Conservation (phyloP, 225 moss, liverwort and hornwort species). For the Pleurozium schreberi region DNA sequence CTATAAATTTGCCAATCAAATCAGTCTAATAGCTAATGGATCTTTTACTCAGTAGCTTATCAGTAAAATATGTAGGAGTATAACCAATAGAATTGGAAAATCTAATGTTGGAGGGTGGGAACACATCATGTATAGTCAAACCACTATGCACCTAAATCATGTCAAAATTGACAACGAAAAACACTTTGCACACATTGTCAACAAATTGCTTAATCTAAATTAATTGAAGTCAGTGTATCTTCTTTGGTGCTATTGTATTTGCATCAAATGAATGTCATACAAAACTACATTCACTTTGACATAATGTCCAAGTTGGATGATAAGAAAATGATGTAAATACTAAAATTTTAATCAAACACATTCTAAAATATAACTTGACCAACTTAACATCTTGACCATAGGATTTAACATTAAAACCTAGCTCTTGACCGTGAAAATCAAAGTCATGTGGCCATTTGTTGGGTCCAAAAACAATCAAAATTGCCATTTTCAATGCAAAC, state of each 20-base stretch:
- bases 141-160: neutral
- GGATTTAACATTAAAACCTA: neutral
- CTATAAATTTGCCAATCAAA: no score
- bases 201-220: neutral
- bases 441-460: no score
- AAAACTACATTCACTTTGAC: neutral
- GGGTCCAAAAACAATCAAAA: neutral
- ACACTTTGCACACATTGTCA: neutral
- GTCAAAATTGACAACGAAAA: neutral
- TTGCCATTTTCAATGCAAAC: neutral
- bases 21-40: neutral
- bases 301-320: neutral
- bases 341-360: neutral
- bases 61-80: no score
- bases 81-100: neutral
- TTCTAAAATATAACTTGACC: neutral
- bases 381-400: neutral
- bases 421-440: accelerated
- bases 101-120: neutral
- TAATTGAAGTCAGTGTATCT: neutral
- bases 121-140: neutral
- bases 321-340: neutral
- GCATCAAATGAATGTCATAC: neutral
- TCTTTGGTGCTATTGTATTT: neutral
- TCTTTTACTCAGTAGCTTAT: neutral